Evolutionary conservation across 805 yeast genomes (phyloP).

Genomic region (Suhomyces canberraensis): DNA sequence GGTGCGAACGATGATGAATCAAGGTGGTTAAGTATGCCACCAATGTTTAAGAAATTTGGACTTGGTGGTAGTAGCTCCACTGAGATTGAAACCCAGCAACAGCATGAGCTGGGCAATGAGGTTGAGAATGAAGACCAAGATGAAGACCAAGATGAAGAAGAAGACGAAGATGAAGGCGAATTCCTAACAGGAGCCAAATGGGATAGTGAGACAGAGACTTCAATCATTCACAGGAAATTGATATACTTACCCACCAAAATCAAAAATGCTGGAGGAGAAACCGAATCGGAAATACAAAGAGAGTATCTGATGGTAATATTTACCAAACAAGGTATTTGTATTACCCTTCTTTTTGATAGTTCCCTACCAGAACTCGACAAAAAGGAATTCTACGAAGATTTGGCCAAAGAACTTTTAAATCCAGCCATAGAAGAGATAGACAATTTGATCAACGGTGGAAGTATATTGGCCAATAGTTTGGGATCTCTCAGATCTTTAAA

Average conservation of each 20-base stretch:
- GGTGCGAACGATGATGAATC: neutral
- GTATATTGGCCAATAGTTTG: conserved; percentile 24
- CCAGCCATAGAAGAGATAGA: conserved; percentile 24
- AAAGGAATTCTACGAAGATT: conserved; percentile 19
- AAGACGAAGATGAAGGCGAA: conserved; percentile 16
- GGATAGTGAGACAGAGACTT: conserved; percentile 2
- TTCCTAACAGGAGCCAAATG: conserved; percentile 24
- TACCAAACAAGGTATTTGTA: conserved; percentile 17
- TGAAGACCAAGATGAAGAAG: conserved; percentile 9
- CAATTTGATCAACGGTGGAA: conserved; percentile 13
- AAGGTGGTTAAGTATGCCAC: conserved; percentile 11
- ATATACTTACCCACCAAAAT: conserved; percentile 20
- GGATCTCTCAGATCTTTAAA: conserved; percentile 27
- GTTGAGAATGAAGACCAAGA: neutral
- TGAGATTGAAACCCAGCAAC: neutral
- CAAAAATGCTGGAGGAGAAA: conserved; percentile 3
- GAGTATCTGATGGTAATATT: conserved; percentile 34
- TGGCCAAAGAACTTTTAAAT: conserved; percentile 14
- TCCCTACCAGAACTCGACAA: conserved; percentile 20
- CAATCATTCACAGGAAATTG: conserved; percentile 20
- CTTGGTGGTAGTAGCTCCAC: neutral
- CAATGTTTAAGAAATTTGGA: conserved; percentile 5
- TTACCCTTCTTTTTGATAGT: conserved; percentile 31
- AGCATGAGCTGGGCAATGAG: neutral
- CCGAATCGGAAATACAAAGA: conserved; percentile 7